Percentiles rank a stretch among this genome's conserved stretches.
Conservation (phyloP, 2,329 filamentous ascomycete genomes). For the Chalaropsis thielavioides region DNA sequence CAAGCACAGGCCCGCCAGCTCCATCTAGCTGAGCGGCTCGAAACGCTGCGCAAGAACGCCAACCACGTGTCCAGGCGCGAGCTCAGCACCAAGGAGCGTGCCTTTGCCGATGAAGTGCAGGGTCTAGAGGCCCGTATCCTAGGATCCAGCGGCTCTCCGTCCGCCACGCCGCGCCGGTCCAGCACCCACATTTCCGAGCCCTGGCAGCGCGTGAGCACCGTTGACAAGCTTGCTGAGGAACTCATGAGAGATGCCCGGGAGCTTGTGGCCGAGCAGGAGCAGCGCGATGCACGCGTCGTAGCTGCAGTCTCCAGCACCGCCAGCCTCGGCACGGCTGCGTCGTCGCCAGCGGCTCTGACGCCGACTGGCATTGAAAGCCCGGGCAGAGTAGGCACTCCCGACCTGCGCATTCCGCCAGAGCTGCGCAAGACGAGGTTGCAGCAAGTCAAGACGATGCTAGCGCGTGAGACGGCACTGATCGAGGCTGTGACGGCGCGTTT, state of each 20-base stretch:
- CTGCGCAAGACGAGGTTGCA: conserved; percentile 48
- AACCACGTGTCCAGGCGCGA: conserved; percentile 30
- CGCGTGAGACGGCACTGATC: conserved; percentile 52
- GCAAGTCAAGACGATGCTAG: conserved; percentile 48
- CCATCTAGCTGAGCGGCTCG: conserved; percentile 43
- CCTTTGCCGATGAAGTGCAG: conserved; percentile 34
- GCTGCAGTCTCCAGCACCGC: conserved; percentile 8
- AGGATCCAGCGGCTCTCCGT: conserved; percentile 22
- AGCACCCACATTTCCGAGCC: conserved; percentile 34
- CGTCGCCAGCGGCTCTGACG: conserved; percentile 19
- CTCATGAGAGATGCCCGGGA: conserved; percentile 38
- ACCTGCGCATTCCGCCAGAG: conserved; percentile 42
- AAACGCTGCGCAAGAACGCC: conserved; percentile 37
- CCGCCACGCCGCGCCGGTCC: conserved; percentile 23
- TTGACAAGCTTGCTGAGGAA: conserved; percentile 39
- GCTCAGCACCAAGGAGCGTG: conserved; percentile 32
- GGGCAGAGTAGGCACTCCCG: conserved; percentile 25
- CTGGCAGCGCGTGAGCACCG: conserved; percentile 43
- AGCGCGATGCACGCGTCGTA: conserved; percentile 11
- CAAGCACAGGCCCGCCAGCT: conserved; percentile 41
- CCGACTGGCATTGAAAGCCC: conserved; percentile 17
- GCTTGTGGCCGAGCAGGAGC: conserved; percentile 23
- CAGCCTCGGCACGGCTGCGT: conserved; percentile 5
- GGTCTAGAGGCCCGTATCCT: conserved; percentile 40
- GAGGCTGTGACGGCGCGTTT: conserved; percentile 50